Evolutionary conservation across 768 basidiomycete genomes (phyloP), one percentile per base, ranked within the genome.

Genomic region (Dictyophora rubrovolvata): DNA sequence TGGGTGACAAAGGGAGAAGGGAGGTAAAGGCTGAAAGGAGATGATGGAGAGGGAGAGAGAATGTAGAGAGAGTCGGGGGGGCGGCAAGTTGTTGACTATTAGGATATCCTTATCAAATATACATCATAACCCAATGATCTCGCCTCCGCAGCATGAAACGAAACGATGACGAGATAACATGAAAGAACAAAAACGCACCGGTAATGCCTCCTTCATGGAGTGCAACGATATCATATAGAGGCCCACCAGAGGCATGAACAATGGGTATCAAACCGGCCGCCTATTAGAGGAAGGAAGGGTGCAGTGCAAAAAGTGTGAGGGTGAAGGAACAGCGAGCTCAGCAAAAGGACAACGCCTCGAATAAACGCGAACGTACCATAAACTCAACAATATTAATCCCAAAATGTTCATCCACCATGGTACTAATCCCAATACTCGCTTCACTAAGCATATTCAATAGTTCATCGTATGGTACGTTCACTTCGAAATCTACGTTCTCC

Each of bases 321-420:
- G n/a, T n/a, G n/a, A 47, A 48, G 23, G 37, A 16, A 59, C n/a
- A 49, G 49, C 9, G 63, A 61, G 65, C 62, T 51, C 62, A 48
- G 60, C 57, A 54, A 23, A 61, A 50, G 10, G 58, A 20, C 18
- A 60, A 60, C n/a, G n/a, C n/a, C n/a, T n/a, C n/a, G 9, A 57
- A 61, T 20, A 56, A 53, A 61, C 57, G 64, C 33, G 63, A 20
- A 69, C 80, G 63, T 53, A 89, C 94, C 94, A 98, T 95, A 65
- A 89, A 95, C 69, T 99, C 95, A 8, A 99, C 95, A 37, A 99
- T 79, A 65, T 93, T 96, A 69, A 99, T 98, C 1, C 96, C 95
- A 62, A 98, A 99, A 69, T 99, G 95, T 70, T 99, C 95, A 67
- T 98, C 93, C 0, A 93, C 80, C 95, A 99, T 99, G 14, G 95